Conservation (phyloP, 176 grass and related monocot species). For the Bothriochloa decipiens region DNA sequence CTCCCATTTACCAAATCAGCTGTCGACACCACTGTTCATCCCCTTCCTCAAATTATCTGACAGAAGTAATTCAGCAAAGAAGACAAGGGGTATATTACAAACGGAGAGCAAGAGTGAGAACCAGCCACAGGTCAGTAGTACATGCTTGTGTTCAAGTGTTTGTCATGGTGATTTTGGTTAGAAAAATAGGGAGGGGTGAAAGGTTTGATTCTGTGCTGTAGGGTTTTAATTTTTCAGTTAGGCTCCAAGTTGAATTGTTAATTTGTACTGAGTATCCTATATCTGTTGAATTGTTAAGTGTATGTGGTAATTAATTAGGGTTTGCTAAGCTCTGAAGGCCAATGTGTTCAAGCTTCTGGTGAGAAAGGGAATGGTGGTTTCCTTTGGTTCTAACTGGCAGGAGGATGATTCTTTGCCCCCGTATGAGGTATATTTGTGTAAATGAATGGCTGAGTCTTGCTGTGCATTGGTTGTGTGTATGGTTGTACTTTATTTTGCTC, state of each 20-base stretch:
- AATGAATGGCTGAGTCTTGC: not conserved
- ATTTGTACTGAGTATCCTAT: not conserved
- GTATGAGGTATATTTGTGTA: not conserved
- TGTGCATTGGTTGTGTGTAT: not conserved
- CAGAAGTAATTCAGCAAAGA: conserved; percentile 3
- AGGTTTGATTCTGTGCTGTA: not conserved
- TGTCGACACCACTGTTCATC: not conserved
- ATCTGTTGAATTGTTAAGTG: not conserved
- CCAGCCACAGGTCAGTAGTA: not conserved
- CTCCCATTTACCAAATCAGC: not conserved
- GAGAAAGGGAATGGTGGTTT: not conserved
- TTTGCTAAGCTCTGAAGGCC: not conserved
- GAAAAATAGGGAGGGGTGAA: not conserved
- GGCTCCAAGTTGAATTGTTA: not conserved
- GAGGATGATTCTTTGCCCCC: not conserved
- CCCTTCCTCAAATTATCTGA: not conserved
- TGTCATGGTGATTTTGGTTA: not conserved
- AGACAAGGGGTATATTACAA: not conserved
- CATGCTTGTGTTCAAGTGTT: not conserved
- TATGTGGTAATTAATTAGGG: not conserved
- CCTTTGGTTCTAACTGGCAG: not conserved
- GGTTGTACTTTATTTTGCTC: not conserved
- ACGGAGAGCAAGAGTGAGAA: not conserved
- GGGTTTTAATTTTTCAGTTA: not conserved
- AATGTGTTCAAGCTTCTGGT: conserved; percentile 3